A percentile compares a stretch with the other conserved stretches of the same genome.
These are phyloP conservation scores for Penicillium sp. DNA, from an alignment of 2,329 filamentous ascomycete species.

Conservation along the genomic window DNA sequence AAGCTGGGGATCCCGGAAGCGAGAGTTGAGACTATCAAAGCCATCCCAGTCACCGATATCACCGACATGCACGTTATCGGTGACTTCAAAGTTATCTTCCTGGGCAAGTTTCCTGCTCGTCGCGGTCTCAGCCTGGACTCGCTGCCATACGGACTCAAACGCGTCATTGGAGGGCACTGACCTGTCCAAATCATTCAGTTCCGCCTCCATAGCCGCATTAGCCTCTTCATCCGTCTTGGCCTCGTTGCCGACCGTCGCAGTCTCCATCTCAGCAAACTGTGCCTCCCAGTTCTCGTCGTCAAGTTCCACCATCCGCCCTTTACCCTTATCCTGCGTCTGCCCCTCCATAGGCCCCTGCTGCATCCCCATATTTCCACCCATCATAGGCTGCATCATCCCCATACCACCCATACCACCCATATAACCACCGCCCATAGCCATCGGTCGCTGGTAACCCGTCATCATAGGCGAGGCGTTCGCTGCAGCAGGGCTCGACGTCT, in stretches of 20 bases:
- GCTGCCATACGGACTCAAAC: conserved; percentile 73
- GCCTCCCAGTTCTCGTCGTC: conserved; percentile 95
- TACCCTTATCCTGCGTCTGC: conserved; percentile 71
- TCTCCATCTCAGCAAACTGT: conserved; percentile 86
- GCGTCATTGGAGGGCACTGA: conserved; percentile 67
- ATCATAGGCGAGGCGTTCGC: conserved; percentile 58
- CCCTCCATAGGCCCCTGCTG: conserved; percentile 46
- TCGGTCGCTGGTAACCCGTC: conserved; percentile 48
- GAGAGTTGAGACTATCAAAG: conserved; percentile 68
- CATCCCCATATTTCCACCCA: conserved; percentile 49
- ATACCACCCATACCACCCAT: conserved; percentile 50
- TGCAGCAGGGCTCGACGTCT: conserved; percentile 58
- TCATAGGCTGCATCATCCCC: conserved; percentile 43
- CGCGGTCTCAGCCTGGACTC: conserved; percentile 46
- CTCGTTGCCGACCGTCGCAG: conserved; percentile 49
- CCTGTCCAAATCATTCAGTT: conserved; percentile 87
- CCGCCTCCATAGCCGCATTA: conserved; percentile 73
- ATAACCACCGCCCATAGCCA: conserved; percentile 47
- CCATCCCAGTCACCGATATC: conserved; percentile 78
- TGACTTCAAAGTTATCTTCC: conserved; percentile 56
- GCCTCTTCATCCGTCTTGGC: conserved; percentile 58
- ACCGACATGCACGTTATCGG: conserved; percentile 55
- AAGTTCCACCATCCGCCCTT: conserved; percentile 78
- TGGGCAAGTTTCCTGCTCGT: conserved; percentile 58
- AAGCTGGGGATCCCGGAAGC: conserved; percentile 70